phyloP scores from a whole-genome alignment of 73 alveolate species.

The Paramecium biaurelia region DNA sequence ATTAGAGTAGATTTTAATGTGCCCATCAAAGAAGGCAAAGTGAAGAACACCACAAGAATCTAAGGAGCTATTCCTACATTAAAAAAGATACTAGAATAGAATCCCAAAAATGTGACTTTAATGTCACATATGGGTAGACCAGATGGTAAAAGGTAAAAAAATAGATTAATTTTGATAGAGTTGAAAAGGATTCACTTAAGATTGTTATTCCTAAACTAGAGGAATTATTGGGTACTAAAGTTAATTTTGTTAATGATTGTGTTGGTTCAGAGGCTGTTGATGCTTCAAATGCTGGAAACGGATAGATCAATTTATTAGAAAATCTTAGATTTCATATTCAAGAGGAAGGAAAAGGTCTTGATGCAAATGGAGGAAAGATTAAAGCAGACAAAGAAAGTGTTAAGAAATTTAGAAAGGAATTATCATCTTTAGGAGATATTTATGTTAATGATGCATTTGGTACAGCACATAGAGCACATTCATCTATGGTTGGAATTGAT shows the following conservation, averaged over 20 bases:
- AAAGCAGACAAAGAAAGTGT: constrained; percentile 77
- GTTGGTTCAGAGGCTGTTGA: constrained; percentile 86
- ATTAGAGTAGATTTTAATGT: constrained; percentile 96
- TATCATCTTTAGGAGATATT: constrained; percentile 86
- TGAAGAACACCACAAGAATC: constrained; percentile 85
- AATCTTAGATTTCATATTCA: constrained; percentile 93
- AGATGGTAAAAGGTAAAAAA: constrained; percentile 71
- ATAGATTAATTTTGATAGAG: constrained; percentile 2
- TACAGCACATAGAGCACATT: constrained; percentile 97
- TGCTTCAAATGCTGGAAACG: constrained; percentile 77
- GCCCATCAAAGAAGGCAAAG: constrained; percentile 87
- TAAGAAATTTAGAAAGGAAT: constrained; percentile 76
- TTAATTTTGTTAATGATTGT: constrained; percentile 80
- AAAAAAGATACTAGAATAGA: constrained; percentile 82
- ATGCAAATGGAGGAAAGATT: constrained; percentile 79
- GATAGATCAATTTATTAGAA: constrained; percentile 88
- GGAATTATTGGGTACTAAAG: constrained; percentile 80
- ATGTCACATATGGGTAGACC: constrained; percentile 96
- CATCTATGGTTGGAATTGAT: constrained; percentile 94
- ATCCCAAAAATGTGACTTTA: constrained; percentile 90
- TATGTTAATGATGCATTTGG: constrained; percentile 80
- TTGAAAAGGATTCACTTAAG: constrained; percentile 85
- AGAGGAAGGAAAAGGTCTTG: constrained; percentile 93
- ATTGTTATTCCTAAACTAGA: constrained; percentile 90
- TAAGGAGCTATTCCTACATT: constrained; percentile 86